phyloP scores from a whole-genome alignment of 805 yeast species.

The Diddensiella caesifluorescens region DNA sequence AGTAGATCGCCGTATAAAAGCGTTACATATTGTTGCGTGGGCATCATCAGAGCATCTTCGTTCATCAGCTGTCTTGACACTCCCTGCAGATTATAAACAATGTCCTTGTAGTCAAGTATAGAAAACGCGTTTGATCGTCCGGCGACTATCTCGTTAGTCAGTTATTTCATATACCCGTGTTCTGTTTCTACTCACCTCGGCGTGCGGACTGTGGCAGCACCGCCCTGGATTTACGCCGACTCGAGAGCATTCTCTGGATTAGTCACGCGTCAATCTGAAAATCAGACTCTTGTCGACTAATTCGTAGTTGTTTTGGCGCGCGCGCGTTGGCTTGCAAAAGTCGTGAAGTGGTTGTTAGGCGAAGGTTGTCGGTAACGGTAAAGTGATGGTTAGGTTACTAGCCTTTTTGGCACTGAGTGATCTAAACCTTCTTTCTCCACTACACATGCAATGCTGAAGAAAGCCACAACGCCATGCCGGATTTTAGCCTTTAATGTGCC shows the following conservation, averaged over 20 bases:
- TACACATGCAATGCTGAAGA: no score
- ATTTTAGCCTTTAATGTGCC: no score
- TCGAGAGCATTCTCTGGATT: neutral
- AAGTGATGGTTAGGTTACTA: no score
- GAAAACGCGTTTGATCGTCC: slow-evolving; percentile 41
- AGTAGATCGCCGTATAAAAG: slow-evolving; percentile 55
- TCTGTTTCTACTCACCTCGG: neutral
- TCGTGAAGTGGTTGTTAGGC: no score
- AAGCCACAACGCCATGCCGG: no score
- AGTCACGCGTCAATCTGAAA: no score
- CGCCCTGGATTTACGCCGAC: slow-evolving; percentile 3
- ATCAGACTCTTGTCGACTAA: no score
- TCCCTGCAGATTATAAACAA: slow-evolving; percentile 52
- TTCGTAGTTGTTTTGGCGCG: no score
- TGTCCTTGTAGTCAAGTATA: slow-evolving; percentile 52
- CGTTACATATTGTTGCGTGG: slow-evolving; percentile 51
- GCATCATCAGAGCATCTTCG: slow-evolving; percentile 54
- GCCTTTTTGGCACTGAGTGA: no score
- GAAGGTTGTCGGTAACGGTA: no score
- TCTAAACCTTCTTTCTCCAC: no score
- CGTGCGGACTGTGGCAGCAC: slow-evolving; percentile 3
- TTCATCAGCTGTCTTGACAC: slow-evolving; percentile 33
- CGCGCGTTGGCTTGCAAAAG: no score
- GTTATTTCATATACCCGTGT: neutral
- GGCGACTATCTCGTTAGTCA: neutral